A percentile compares a stretch with the other conserved stretches of the same genome.
Evolutionary conservation across 257 asterid genomes (phyloP).

Genomic region (Lantana camara): DNA sequence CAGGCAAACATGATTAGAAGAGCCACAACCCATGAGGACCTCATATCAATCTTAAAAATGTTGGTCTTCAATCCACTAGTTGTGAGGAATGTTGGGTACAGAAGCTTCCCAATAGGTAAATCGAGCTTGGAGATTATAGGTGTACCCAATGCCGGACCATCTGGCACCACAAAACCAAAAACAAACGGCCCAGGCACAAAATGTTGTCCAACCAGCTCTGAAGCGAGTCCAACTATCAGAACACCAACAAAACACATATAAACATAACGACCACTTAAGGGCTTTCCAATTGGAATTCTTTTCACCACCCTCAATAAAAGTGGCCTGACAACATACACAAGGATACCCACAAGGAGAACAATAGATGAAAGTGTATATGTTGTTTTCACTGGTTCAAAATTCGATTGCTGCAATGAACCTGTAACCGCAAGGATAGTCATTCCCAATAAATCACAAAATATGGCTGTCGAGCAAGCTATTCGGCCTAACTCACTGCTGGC

Average conservation of each 20-base stretch:
- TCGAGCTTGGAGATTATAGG: constrained; percentile 58
- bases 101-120: constrained; percentile 54
- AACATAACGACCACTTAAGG: constrained; percentile 41
- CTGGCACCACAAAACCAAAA: constrained; percentile 62
- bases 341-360: not conserved
- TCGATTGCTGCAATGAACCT: constrained; percentile 30
- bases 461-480: constrained; percentile 53
- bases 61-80: constrained; percentile 72
- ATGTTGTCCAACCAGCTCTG: constrained; percentile 78
- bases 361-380: constrained; percentile 17
- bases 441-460: constrained; percentile 57
- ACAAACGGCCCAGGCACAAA: constrained; percentile 66
- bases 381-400: not conserved
- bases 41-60: constrained; percentile 41
- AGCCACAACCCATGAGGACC: constrained; percentile 42
- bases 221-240: constrained; percentile 32
- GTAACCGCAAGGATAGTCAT: constrained; percentile 26
- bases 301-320: constrained; percentile 20
- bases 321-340: constrained; percentile 42
- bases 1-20: constrained; percentile 33
- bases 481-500: constrained; percentile 71
- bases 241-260: constrained; percentile 29
- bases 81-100: constrained; percentile 71
- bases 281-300: constrained; percentile 42
- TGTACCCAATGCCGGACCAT: constrained; percentile 68